Evolutionary conservation across 306 rosid species (phyloP).

Genomic region (Vigna unguiculata): DNA sequence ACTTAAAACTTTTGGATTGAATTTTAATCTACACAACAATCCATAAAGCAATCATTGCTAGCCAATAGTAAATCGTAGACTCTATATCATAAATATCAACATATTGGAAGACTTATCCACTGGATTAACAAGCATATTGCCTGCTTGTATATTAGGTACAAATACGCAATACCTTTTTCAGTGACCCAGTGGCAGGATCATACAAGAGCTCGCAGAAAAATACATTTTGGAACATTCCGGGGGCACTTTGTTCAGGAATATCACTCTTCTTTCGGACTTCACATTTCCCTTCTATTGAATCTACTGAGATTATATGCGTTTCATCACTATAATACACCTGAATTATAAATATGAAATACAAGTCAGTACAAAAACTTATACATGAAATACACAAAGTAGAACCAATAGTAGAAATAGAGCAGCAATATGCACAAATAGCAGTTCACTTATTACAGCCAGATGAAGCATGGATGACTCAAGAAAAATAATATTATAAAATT

Average conservation of each 20-base stretch:
- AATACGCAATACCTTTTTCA: conserved; percentile 53
- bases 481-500: neutral
- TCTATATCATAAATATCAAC: neutral
- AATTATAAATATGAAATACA: conserved; percentile 34
- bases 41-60: neutral
- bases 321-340: conserved; percentile 62
- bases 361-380: conserved; percentile 29
- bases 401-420: neutral
- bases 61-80: neutral
- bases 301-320: conserved; percentile 45
- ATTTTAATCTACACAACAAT: neutral
- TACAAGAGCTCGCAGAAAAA: conserved; percentile 62
- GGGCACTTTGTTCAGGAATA: conserved; percentile 45
- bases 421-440: conserved; percentile 18
- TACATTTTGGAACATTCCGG: conserved; percentile 45
- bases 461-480: conserved; percentile 8
- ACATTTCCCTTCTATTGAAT: conserved; percentile 63
- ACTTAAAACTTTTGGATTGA: neutral
- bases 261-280: conserved; percentile 58
- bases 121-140: conserved; percentile 9
- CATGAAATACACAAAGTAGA: conserved; percentile 16
- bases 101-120: conserved; percentile 12
- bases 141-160: conserved; percentile 24
- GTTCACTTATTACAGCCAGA: neutral
- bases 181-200: conserved; percentile 59